These are phyloP conservation scores for Penicillium janthinellum DNA, from an alignment of 2,329 filamentous ascomycete genomes.

Conservation along the genomic window DNA sequence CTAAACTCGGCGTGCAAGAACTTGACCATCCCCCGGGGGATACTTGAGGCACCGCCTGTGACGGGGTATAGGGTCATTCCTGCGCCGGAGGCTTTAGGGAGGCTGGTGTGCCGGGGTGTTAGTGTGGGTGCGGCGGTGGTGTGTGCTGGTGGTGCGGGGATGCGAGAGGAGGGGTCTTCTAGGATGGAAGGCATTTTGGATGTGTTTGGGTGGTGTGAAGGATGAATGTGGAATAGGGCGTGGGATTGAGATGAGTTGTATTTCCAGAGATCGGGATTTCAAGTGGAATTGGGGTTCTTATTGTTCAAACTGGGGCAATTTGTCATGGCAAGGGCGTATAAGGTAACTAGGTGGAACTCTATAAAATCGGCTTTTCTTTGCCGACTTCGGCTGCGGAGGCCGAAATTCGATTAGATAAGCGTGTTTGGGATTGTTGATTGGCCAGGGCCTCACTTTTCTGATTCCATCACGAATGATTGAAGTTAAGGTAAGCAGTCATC, in stretches of 20 bases:
- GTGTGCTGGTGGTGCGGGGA: conserved; percentile 29
- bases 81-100: conserved; percentile 25
- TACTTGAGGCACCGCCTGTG: conserved; percentile 19
- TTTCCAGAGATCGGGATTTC: no score
- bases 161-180: conserved; percentile 37
- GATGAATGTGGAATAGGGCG: not conserved
- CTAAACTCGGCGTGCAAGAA: conserved; percentile 38
- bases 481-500: no score
- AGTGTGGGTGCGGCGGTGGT: conserved; percentile 24
- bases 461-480: no score
- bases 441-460: no score
- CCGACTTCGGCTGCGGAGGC: not conserved
- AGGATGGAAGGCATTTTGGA: conserved; percentile 39
- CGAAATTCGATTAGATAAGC: not conserved
- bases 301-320: not conserved
- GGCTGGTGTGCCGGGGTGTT: conserved; percentile 25
- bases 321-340: not conserved
- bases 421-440: no score
- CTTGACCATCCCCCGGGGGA: conserved; percentile 30
- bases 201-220: not conserved
- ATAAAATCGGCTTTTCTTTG: conserved; percentile 2
- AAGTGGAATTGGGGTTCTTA: not conserved
- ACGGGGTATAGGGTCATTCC: conserved; percentile 36
- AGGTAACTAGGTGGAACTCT: not conserved
- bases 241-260: not conserved